Evolutionary conservation across 2,329 filamentous ascomycete species (phyloP), one percentile per base, ranked within the genome.

Genomic region (Whalleya microplaca): DNA sequence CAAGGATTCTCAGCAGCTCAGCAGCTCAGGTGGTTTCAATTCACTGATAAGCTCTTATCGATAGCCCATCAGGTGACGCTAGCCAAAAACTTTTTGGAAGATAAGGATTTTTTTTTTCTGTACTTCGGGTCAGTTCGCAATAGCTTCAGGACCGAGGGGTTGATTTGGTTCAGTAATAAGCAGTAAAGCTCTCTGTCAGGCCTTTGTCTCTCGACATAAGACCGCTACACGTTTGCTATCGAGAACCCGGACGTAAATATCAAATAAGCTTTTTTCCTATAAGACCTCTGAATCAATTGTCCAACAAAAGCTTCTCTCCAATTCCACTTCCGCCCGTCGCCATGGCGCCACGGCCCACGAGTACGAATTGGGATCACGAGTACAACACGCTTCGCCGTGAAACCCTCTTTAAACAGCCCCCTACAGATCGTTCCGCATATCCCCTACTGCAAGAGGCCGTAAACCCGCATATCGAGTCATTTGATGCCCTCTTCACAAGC

Each of bases 381-480:
- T 98, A 91, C 77, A 84, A 97, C 73, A 96, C 91, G 3, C 77
- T 93, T 57, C 87, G 91, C 57, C 89, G 94, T 68, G 91, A 99
- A 70, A 84, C 90, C 50, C 89, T 99, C 20, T 99, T 99, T 74
- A 83, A 85, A 68, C 88, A 96, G 65, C 94, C 95, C 18, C 94
- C 95, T 0, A 89, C 85, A 69, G 93, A 98, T 72, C 89, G 86
- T 66, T 90, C 90, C 9, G 92, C 94, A 56, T 98, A 96, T 71
- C 95, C 95, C 14, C 84, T 90, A 20, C 85, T 99, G 46, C 89
- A 93, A 67, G 84, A 84, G 59, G 91, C 94, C n/a, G 87, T 98
- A 57, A 83, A 90, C 64, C 95, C 95, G 48, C 95, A 99, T 75
- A 89, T 98, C 67, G 88, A 97, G 69, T 95, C 95, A 6, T 99